Evolutionary conservation across 352 stramenopile species (phyloP).

Genomic region (Pythium periplocum): DNA sequence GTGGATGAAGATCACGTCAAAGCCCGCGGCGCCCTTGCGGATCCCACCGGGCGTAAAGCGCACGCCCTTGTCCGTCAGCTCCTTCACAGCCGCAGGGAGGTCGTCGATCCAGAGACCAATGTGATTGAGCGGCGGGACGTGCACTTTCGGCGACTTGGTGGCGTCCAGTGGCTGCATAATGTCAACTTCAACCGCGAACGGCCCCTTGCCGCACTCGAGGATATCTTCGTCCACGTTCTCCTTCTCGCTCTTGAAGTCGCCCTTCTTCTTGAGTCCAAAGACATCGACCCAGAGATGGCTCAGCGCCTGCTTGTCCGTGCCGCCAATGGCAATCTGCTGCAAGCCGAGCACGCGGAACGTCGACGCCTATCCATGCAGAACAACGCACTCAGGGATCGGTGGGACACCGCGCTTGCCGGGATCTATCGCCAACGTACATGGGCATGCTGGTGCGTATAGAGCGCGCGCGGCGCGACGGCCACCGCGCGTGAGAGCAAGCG

Average conservation of each 20-base stretch:
- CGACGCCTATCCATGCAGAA: slow-evolving; percentile 25
- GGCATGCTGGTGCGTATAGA: too few relatives aligned
- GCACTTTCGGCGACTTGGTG: slow-evolving; percentile 90
- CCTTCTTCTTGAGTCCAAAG: slow-evolving; percentile 69
- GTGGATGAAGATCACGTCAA: slow-evolving; percentile 98
- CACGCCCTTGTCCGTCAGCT: slow-evolving; percentile 90
- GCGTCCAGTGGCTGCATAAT: slow-evolving; percentile 97
- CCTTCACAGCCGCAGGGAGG: slow-evolving; percentile 87
- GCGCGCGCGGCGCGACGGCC: too few relatives aligned
- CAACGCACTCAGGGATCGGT: too few relatives aligned
- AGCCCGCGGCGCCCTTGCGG: slow-evolving; percentile 93
- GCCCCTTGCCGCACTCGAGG: slow-evolving; percentile 86
- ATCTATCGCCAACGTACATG: too few relatives aligned
- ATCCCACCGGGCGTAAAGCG: slow-evolving; percentile 97
- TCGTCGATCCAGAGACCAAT: slow-evolving; percentile 98
- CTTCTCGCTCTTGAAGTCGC: slow-evolving; percentile 70
- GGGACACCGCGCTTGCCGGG: too few relatives aligned
- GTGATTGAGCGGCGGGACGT: slow-evolving; percentile 96
- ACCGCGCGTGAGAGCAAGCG: too few relatives aligned
- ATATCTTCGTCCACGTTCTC: slow-evolving; percentile 99
- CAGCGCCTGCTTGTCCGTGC: slow-evolving; percentile 84
- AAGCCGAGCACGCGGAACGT: slow-evolving; percentile 94
- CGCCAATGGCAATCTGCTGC: slow-evolving; percentile 97
- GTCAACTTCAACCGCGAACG: slow-evolving; percentile 95
- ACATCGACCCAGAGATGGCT: slow-evolving; percentile 81